phyloP scores from a whole-genome alignment of 225 moss, liverwort and hornwort species.

The Physcomitrellopsis africana region DNA sequence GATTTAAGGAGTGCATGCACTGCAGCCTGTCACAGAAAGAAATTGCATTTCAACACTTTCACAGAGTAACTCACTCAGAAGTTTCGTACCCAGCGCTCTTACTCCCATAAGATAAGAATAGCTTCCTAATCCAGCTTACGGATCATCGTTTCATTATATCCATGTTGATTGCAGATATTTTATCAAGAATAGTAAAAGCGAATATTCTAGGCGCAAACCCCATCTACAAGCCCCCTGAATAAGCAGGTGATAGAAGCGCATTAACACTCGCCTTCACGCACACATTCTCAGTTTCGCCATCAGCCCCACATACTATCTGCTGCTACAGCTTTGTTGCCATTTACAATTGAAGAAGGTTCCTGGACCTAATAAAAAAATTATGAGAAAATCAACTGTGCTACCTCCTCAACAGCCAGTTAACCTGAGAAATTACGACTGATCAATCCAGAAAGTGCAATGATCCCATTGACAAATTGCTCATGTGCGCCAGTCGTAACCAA shows the following conservation, averaged over 20 bases:
- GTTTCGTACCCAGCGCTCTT: neutral
- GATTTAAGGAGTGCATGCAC: constrained; percentile 60
- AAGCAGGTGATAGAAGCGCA: too few species aligned
- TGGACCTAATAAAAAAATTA: constrained; percentile 1
- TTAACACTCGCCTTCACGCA: too few species aligned
- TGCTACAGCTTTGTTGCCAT: constrained; percentile 16
- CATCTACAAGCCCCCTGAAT: neutral
- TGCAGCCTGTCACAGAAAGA: constrained; percentile 60
- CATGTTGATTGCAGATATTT: neutral
- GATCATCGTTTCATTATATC: constrained; percentile 9
- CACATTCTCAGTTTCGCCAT: neutral
- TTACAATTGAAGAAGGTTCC: constrained; percentile 1
- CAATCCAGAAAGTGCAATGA: constrained; percentile 23
- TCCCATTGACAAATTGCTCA: constrained; percentile 14
- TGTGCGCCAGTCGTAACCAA: neutral
- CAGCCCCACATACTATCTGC: constrained; percentile 22
- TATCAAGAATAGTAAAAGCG: neutral
- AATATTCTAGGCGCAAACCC: neutral
- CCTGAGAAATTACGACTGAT: constrained; percentile 21
- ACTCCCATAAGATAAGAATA: neutral
- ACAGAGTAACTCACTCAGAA: constrained; percentile 3
- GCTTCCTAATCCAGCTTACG: constrained; percentile 11
- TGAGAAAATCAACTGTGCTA: neutral
- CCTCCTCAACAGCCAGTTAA: constrained; percentile 6
- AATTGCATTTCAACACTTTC: constrained; percentile 17